These are phyloP conservation scores for Byssochlamys sp. DNA, from an alignment of 2,329 filamentous ascomycete genomes.

Conservation along the genomic window DNA sequence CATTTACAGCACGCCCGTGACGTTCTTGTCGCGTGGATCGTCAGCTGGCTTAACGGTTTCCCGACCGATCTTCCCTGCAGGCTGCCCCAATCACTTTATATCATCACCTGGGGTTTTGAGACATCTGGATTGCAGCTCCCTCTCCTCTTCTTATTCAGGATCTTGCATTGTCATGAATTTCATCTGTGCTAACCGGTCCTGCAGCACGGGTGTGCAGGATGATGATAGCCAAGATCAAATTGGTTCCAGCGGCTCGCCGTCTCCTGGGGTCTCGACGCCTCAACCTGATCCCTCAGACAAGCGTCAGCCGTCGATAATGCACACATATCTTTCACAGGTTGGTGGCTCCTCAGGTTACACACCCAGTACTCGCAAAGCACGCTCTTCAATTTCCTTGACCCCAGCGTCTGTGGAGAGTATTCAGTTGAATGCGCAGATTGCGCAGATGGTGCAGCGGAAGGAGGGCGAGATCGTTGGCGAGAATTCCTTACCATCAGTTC, in stretches of 20 bases:
- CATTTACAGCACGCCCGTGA: neutral
- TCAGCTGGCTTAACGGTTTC: neutral
- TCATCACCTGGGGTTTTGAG: neutral
- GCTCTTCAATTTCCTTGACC: slow-evolving; percentile 27
- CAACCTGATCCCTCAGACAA: slow-evolving; percentile 91
- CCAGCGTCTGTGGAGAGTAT: slow-evolving; percentile 15
- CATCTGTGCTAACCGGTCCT: slow-evolving; percentile 18
- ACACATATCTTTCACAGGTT: slow-evolving; percentile 98
- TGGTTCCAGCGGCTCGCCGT: slow-evolving; percentile 70
- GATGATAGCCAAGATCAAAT: slow-evolving; percentile 37
- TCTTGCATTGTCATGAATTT: neutral
- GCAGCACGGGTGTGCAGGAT: slow-evolving; percentile 24
- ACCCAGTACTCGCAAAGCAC: slow-evolving; percentile 37
- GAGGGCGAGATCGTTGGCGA: slow-evolving; percentile 17
- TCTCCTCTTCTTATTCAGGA: neutral
- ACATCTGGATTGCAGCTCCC: neutral
- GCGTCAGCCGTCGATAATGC: slow-evolving; percentile 85
- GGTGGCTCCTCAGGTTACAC: slow-evolving; percentile 72
- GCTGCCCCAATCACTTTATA: slow-evolving; percentile 4
- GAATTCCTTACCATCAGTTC: slow-evolving; percentile 28
- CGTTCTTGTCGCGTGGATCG: neutral
- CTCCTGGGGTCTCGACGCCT: slow-evolving; percentile 84
- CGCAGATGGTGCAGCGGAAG: slow-evolving; percentile 14
- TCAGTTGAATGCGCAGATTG: slow-evolving; percentile 10
- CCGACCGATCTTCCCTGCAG: slow-evolving; percentile 2